phyloP scores from a whole-genome alignment of 805 yeast species.

The Suhomyces kilbournensis region DNA sequence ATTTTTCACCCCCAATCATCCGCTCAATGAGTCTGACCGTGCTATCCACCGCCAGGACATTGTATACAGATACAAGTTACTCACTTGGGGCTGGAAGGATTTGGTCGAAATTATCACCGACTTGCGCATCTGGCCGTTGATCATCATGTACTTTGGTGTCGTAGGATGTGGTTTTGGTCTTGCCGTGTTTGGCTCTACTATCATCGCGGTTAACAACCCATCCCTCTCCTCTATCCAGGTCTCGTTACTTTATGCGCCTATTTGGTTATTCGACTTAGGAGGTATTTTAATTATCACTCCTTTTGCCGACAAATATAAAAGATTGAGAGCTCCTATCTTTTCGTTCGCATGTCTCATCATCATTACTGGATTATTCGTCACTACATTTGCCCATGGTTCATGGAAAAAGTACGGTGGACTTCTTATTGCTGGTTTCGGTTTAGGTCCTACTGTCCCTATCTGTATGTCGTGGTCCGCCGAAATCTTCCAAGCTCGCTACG shows the following conservation, averaged over 20 bases:
- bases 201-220: constrained; percentile 65
- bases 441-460: constrained; percentile 89
- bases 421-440: constrained; percentile 78
- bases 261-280: constrained; percentile 81
- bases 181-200: constrained; percentile 80
- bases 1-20: constrained; percentile 36
- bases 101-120: constrained; percentile 55
- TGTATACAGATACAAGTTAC: constrained; percentile 44
- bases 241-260: constrained; percentile 80
- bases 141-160: constrained; percentile 88
- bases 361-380: constrained; percentile 70
- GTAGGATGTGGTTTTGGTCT: constrained; percentile 90
- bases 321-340: constrained; percentile 60
- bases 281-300: constrained; percentile 77
- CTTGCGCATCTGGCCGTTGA: constrained; percentile 71
- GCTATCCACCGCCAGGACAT: constrained; percentile 60
- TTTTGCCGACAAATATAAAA: constrained; percentile 66
- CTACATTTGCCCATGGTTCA: constrained; percentile 67
- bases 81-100: constrained; percentile 60
- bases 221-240: constrained; percentile 60
- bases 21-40: constrained; percentile 54
- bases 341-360: constrained; percentile 61
- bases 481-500: constrained; percentile 65
- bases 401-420: constrained; percentile 84
- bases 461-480: constrained; percentile 82